Evolutionary conservation across 495 filamentous ascomycete species (phyloP).

Genomic region (Pseudevernia furfuracea): DNA sequence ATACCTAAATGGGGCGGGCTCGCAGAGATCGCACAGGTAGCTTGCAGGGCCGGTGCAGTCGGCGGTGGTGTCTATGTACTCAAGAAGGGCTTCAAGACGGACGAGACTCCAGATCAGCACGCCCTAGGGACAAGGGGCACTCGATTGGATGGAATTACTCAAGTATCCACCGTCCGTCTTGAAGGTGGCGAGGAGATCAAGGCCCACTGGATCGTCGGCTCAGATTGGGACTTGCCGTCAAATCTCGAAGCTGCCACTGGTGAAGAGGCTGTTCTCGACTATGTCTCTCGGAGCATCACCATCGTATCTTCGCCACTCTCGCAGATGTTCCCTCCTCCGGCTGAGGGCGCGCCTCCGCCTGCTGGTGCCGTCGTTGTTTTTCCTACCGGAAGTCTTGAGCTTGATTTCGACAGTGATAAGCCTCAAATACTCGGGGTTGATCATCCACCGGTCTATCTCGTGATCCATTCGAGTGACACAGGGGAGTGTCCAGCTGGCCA

Average conservation of each 20-base stretch:
- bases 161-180: conserved; percentile 33
- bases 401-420: background rate
- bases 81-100: conserved; percentile 50
- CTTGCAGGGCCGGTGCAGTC: conserved; percentile 84
- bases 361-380: conserved; percentile 70
- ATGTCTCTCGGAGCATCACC: conserved; percentile 44
- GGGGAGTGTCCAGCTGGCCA: conserved; percentile 81
- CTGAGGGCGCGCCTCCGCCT: conserved; percentile 66
- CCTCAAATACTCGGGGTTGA: conserved; percentile 23
- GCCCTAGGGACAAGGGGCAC: background rate
- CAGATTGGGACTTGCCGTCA: conserved; percentile 35
- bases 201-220: conserved; percentile 49
- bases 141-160: background rate
- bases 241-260: conserved; percentile 5
- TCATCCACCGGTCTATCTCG: conserved; percentile 58
- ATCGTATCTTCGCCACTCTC: conserved; percentile 62
- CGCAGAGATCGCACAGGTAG: conserved; percentile 88
- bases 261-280: conserved; percentile 11
- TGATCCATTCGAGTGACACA: conserved; percentile 75
- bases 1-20: conserved; percentile 87
- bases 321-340: conserved; percentile 57
- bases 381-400: conserved; percentile 33
- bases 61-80: conserved; percentile 89
- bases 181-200: conserved; percentile 53
- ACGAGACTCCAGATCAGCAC: conserved; percentile 26